Percentiles rank a stretch among this genome's conserved stretches.
These are phyloP conservation scores for Ceratobasidium sp. DNA, from an alignment of 1,284 basidiomycete genomes.

Conservation along the genomic window DNA sequence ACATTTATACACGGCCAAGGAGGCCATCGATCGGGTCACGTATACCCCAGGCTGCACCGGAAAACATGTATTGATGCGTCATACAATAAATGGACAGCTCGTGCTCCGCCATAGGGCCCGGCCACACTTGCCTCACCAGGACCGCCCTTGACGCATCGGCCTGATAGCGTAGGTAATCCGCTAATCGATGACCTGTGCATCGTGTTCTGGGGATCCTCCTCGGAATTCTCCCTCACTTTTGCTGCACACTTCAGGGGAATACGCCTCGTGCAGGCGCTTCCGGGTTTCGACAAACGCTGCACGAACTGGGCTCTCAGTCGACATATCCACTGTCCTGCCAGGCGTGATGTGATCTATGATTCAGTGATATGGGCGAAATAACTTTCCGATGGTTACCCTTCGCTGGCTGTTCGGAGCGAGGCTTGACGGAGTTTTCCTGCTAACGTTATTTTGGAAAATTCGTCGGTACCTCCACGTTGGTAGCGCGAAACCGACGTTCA, in stretches of 20 bases:
- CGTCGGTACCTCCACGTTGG: not conserved
- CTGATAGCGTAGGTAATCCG: conserved; percentile 37
- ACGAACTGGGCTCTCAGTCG: conserved; percentile 9
- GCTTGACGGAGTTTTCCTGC: conserved; percentile 3
- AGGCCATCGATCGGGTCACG: conserved; percentile 22
- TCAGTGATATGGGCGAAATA: conserved; percentile 15
- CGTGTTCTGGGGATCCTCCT: conserved; percentile 40
- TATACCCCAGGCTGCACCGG: not conserved
- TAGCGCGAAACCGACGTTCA: conserved; percentile 8
- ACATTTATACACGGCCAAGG: conserved; percentile 1
- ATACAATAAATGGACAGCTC: conserved; percentile 35
- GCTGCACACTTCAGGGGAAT: conserved; percentile 31
- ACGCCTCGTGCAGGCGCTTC: conserved; percentile 41
- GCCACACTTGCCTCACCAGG: conserved; percentile 31
- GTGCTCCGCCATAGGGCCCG: conserved; percentile 11
- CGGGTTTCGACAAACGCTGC: conserved; percentile 11
- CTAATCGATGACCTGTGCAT: conserved; percentile 41
- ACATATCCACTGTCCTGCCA: not conserved
- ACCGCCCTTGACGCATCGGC: conserved; percentile 31
- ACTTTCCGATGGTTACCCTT: not conserved
- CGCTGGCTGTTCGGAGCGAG: not conserved
- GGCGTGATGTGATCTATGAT: conserved; percentile 14
- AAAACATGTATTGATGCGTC: conserved; percentile 28
- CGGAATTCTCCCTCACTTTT: conserved; percentile 34
- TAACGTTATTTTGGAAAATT: conserved; percentile 21